Evolutionary conservation across 768 basidiomycete species (phyloP).

Genomic region (Psilocybe cyanescens): DNA sequence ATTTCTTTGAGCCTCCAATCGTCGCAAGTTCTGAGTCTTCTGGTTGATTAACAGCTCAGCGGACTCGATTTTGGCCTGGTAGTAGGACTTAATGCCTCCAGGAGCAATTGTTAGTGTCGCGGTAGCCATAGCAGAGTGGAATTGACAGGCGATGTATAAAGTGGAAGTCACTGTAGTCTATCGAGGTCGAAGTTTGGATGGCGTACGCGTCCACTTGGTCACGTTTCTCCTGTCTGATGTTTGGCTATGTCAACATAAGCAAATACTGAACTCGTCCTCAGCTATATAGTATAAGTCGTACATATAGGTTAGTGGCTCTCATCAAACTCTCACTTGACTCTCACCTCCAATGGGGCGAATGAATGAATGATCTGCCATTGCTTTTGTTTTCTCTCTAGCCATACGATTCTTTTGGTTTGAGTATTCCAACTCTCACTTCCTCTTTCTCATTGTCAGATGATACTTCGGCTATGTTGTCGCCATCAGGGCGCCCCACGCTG

Average conservation of each 20-base stretch:
- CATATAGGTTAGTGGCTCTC: too few relatives aligned
- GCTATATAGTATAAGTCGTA: too few relatives aligned
- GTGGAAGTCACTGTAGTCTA: background rate
- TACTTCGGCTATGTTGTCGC: too few relatives aligned
- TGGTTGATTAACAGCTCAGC: conserved; percentile 93
- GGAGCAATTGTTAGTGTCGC: conserved; percentile 46
- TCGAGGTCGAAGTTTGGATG: background rate
- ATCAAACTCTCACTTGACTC: too few relatives aligned
- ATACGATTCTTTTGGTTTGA: too few relatives aligned
- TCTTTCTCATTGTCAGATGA: too few relatives aligned
- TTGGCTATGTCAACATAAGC: conserved; percentile 7
- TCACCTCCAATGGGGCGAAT: too few relatives aligned
- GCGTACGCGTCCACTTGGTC: conserved; percentile 25
- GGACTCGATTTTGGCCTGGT: conserved; percentile 93
- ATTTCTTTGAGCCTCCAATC: conserved; percentile 96
- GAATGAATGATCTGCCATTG: too few relatives aligned
- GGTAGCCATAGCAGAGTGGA: conserved; percentile 17
- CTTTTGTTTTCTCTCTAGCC: too few relatives aligned
- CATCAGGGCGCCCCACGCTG: too few relatives aligned
- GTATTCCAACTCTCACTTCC: too few relatives aligned
- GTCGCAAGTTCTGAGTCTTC: conserved; percentile 94
- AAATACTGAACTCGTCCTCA: background rate
- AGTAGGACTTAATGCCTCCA: conserved; percentile 85
- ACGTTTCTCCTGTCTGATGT: conserved; percentile 12
- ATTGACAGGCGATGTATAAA: background rate